Base-by-base conservation (phyloP, 139 green algal species). In the Chlamydomonas urium region DNA sequence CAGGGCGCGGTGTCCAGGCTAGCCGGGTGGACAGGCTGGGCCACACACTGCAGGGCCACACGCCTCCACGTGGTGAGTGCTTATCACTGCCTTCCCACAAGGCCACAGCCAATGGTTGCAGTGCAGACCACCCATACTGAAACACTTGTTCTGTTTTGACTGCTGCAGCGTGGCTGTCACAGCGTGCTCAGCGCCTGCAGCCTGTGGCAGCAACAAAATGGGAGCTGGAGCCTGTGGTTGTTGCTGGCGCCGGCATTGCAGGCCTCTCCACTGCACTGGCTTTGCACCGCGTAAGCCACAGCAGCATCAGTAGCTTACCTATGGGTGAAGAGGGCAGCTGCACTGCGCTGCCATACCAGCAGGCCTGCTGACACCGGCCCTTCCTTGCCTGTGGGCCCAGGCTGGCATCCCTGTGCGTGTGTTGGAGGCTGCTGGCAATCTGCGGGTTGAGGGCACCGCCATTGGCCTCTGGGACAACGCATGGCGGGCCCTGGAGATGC, bases 401-500 rank as follows among this genome's bases (percentile, higher is more conserved):
- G 63, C n/a, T 59, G 63, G 63, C 8, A 14, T 71, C 3, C 66
- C 42, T 4, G 66, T 65, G 21, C 4, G 4, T 21, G 66, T 73
- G 21, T 42, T 73, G 31, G 42, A 73, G 28, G 17, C 24, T 4
- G 45, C 45, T 36, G 19, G 14, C 26, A 47, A 45, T 4, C 66
- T 73, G 42, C 28, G 45, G 28, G 19, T 2, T 1, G 81, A 81
- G 33, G 89, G 90, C 10, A 75, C 80, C 1, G 88, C 90, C 23
- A 84, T 94, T 67, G 89, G 81, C 0, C 56, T 95, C 4, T 92
- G 87, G 85, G 76, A 79, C 32, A 95, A 95, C 66, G 90, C 85
- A 1, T 95, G 89, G 84, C 69, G 79, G 21, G 88, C 88, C 0
- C 77, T 95, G 76, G 89, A 95, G 45, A 81, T 75, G 0, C 70